Percentiles rank a stretch among this genome's conserved stretches.
Conservation (phyloP, 2,329 filamentous ascomycete species). For the Rhytidhysteron rufulum region DNA sequence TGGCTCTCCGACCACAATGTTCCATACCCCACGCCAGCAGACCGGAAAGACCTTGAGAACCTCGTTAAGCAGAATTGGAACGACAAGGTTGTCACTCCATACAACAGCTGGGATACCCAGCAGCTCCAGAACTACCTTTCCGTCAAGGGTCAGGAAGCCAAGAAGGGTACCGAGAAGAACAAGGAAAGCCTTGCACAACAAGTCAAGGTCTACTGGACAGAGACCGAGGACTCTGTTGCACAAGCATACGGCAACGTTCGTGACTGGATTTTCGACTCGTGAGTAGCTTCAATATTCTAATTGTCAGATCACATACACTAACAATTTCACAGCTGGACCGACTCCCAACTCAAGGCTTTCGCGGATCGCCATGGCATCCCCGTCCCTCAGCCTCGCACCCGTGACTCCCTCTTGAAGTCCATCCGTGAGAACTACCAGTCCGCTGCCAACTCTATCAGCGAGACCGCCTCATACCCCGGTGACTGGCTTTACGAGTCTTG, state of each 20-base stretch:
- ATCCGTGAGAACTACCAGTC: slow-evolving; percentile 78
- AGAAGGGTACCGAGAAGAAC: slow-evolving; percentile 63
- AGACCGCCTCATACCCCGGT: slow-evolving; percentile 82
- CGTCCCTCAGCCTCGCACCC: slow-evolving; percentile 79
- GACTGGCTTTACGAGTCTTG: slow-evolving; percentile 91
- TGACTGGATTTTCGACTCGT: slow-evolving; percentile 90
- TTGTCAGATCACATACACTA: neutral
- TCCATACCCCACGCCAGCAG: slow-evolving; percentile 82
- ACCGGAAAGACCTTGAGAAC: slow-evolving; percentile 91
- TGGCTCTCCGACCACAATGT: slow-evolving; percentile 93
- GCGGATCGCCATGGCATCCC: slow-evolving; percentile 84
- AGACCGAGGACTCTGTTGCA: slow-evolving; percentile 72
- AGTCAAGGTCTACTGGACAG: slow-evolving; percentile 72
- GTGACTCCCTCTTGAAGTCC: slow-evolving; percentile 75
- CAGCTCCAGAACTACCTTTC: slow-evolving; percentile 66
- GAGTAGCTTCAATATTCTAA: slow-evolving; percentile 11
- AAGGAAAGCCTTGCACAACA: slow-evolving; percentile 66
- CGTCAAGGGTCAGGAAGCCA: slow-evolving; percentile 66
- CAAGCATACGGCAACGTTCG: slow-evolving; percentile 69
- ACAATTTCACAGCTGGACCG: slow-evolving; percentile 79
- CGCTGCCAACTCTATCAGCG: slow-evolving; percentile 68
- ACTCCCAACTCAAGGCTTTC: slow-evolving; percentile 90
- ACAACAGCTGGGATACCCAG: slow-evolving; percentile 70
- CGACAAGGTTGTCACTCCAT: slow-evolving; percentile 67
- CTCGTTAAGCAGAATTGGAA: slow-evolving; percentile 92